A percentile compares a stretch with the other conserved stretches of the same genome.
Conservation (phyloP, 495 filamentous ascomycete genomes). For the Penicillium tannophilum region DNA sequence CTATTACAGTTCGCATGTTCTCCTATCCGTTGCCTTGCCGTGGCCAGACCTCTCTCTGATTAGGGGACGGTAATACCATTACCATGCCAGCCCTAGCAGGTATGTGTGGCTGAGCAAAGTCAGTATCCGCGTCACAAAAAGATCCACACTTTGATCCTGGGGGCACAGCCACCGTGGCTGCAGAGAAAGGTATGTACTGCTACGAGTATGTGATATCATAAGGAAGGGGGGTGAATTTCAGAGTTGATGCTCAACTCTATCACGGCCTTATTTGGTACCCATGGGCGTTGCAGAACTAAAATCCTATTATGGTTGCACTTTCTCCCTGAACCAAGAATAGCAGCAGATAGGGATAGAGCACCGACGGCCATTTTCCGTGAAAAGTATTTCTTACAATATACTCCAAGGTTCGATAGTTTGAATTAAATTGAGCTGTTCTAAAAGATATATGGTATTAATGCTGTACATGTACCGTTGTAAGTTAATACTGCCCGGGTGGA, state of each 20-base stretch:
- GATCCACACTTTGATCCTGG: slow-evolving; percentile 17
- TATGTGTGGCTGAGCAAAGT: slow-evolving; percentile 28
- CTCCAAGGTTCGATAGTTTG: background rate
- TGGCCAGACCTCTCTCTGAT: background rate
- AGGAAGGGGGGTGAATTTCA: slow-evolving; percentile 9
- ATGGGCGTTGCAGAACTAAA: no score
- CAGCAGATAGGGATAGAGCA: background rate
- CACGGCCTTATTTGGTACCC: background rate
- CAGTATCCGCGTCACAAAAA: slow-evolving; percentile 24
- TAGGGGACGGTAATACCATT: slow-evolving; percentile 16
- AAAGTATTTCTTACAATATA: background rate
- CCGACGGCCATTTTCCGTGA: background rate
- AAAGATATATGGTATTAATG: background rate
- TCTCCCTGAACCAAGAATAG: background rate
- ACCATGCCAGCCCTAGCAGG: slow-evolving; percentile 25
- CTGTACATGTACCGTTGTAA: background rate
- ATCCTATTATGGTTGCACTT: background rate
- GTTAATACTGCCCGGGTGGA: no score
- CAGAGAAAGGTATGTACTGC: slow-evolving; percentile 6
- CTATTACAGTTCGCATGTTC: background rate
- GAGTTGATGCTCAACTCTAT: background rate
- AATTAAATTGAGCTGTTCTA: no score
- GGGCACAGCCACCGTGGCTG: slow-evolving; percentile 32
- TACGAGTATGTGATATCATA: slow-evolving; percentile 27
- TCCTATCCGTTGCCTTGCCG: background rate